Conservation (phyloP, 371 early-diverging fungal species). For the Mucor plumbeus region DNA sequence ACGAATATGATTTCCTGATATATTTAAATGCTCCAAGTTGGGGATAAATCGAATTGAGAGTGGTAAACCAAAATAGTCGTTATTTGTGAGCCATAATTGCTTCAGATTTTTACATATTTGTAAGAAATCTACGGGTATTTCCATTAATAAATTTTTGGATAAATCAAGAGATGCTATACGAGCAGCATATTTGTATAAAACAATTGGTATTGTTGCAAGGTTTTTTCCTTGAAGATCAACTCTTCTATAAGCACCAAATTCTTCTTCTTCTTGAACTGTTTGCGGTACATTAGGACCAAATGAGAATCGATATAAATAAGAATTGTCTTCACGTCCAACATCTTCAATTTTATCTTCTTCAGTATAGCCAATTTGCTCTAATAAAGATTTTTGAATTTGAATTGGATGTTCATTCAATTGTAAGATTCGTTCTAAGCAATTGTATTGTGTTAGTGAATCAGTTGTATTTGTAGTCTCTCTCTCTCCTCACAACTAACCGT, state of each 20-base stretch:
- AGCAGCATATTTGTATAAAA: slow-evolving; percentile 67
- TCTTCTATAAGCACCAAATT: slow-evolving; percentile 40
- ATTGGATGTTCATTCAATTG: slow-evolving; percentile 73
- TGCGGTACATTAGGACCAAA: slow-evolving; percentile 72
- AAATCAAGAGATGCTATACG: slow-evolving; percentile 72
- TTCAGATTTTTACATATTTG: slow-evolving; percentile 69
- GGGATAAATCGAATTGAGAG: slow-evolving; percentile 59
- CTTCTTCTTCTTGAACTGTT: slow-evolving; percentile 41
- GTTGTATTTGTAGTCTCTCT: not conserved
- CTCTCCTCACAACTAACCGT: slow-evolving; percentile 45
- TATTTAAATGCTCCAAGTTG: slow-evolving; percentile 69
- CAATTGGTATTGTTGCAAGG: slow-evolving; percentile 75
- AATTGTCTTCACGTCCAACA: slow-evolving; percentile 84
- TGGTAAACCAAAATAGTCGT: slow-evolving; percentile 69
- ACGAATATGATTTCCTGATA: slow-evolving; percentile 77
- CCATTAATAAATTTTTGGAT: slow-evolving; percentile 74
- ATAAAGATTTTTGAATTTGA: slow-evolving; percentile 66
- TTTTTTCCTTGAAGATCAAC: slow-evolving; percentile 67
- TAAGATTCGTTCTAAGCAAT: slow-evolving; percentile 62
- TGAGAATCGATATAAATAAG: slow-evolving; percentile 79
- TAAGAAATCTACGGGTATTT: slow-evolving; percentile 76
- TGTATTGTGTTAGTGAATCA: too few relatives aligned
- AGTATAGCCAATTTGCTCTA: slow-evolving; percentile 82
- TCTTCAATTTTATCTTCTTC: slow-evolving; percentile 79
- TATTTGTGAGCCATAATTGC: slow-evolving; percentile 73